phyloP scores from a whole-genome alignment of 2,329 filamentous ascomycete species.

The Helminthosporium solani region DNA sequence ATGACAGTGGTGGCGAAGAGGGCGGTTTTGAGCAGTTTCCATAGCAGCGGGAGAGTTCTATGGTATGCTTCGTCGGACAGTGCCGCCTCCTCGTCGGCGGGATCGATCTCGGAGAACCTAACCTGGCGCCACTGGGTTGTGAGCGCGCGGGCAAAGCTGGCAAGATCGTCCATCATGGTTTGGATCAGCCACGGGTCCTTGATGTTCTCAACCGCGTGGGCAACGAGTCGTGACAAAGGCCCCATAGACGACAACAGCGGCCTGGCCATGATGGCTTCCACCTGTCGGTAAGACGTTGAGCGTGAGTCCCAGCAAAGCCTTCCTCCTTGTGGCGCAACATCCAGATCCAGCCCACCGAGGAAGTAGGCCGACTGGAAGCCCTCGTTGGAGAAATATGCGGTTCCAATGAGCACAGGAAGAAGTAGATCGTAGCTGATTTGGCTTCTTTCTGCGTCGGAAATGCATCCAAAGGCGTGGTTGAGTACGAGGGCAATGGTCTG shows the following conservation, averaged over 20 bases:
- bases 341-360: constrained; percentile 66
- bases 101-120: constrained; percentile 71
- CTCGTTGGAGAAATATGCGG: constrained; percentile 67
- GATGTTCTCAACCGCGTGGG: constrained; percentile 62
- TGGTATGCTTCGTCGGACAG: constrained; percentile 66
- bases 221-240: constrained; percentile 64
- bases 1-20: constrained; percentile 75
- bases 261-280: constrained; percentile 60
- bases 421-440: constrained; percentile 66
- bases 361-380: constrained; percentile 78
- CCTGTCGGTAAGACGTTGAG: constrained; percentile 61
- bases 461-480: constrained; percentile 72
- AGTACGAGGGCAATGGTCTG: constrained; percentile 66
- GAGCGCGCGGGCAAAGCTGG: constrained; percentile 66
- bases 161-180: constrained; percentile 62
- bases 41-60: constrained; percentile 69
- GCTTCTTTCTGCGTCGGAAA: constrained; percentile 61
- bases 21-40: constrained; percentile 72
- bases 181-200: constrained; percentile 51
- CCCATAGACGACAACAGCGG: constrained; percentile 68
- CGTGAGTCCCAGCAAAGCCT: constrained; percentile 65
- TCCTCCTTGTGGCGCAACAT: constrained; percentile 57
- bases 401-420: constrained; percentile 67
- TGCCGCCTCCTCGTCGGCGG: constrained; percentile 62
- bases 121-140: constrained; percentile 72